These are phyloP conservation scores for Taiozyma onychis DNA, from an alignment of 1,139 yeast genomes.

Conservation along the genomic window DNA sequence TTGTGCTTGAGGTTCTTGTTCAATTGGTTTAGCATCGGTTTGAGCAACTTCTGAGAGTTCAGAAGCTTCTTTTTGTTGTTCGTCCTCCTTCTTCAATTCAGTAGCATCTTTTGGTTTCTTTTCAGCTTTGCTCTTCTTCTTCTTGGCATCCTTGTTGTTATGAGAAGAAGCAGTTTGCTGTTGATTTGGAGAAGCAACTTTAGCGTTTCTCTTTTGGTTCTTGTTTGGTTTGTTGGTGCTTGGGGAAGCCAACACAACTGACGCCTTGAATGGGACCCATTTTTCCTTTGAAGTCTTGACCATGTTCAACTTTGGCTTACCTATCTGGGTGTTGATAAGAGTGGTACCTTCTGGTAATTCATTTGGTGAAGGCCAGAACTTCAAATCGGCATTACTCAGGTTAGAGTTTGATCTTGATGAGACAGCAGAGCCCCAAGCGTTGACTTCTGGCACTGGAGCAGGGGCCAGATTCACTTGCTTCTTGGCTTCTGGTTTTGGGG, in stretches of 20 bases:
- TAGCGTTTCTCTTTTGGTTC: constrained; percentile 16
- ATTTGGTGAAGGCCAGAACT: constrained; percentile 55
- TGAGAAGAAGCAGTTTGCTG: background rate
- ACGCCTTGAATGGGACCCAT: constrained; percentile 86
- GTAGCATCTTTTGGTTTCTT: constrained; percentile 6
- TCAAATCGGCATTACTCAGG: constrained; percentile 26
- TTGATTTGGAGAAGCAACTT: background rate
- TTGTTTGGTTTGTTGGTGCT: constrained; percentile 12
- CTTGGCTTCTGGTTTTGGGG: constrained; percentile 23
- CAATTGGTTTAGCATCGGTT: background rate
- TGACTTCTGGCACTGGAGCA: constrained; percentile 69
- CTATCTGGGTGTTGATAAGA: constrained; percentile 20
- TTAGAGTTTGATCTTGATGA: constrained; percentile 30
- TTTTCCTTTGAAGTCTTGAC: constrained; percentile 61
- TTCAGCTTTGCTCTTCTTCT: constrained; percentile 16
- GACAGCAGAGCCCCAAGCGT: constrained; percentile 55
- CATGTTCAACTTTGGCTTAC: constrained; percentile 18
- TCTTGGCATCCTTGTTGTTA: constrained; percentile 8
- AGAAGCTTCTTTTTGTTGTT: background rate
- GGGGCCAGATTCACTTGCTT: constrained; percentile 52
- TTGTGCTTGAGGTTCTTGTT: constrained; percentile 22
- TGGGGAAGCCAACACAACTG: constrained; percentile 39
- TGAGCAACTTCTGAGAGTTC: background rate
- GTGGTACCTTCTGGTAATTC: background rate
- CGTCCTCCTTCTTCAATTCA: background rate